Percentiles rank a stretch among this genome's conserved stretches.
Evolutionary conservation across 2,329 filamentous ascomycete genomes (phyloP).

Genomic region (Clarireedia hainanense): DNA sequence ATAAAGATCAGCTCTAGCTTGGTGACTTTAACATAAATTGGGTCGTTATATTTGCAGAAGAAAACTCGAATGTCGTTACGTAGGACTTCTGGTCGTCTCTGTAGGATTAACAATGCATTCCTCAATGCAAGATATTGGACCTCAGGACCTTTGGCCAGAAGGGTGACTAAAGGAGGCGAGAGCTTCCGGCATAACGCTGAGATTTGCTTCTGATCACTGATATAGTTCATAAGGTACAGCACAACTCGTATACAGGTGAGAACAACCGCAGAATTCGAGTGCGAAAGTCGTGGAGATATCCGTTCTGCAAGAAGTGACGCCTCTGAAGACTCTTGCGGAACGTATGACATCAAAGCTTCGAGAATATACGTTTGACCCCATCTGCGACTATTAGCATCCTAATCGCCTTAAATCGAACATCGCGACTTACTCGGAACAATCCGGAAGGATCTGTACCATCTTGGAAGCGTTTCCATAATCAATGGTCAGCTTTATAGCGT

Average conservation of each 20-base stretch:
- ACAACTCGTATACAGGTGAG: constrained; percentile 94
- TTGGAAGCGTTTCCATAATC: constrained; percentile 97
- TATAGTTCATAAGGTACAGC: constrained; percentile 98
- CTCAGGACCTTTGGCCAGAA: constrained; percentile 92
- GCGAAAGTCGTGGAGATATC: constrained; percentile 89
- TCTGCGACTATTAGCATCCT: constrained; percentile 38
- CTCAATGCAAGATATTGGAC: constrained; percentile 95
- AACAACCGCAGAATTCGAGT: constrained; percentile 94
- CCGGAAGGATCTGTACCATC: constrained; percentile 90
- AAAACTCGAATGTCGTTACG: constrained; percentile 97
- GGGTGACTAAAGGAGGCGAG: constrained; percentile 87
- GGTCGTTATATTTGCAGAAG: constrained; percentile 99
- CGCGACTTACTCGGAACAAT: constrained; percentile 81
- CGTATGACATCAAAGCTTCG: constrained; percentile 95
- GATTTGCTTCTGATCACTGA: constrained; percentile 83
- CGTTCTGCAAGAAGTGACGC: constrained; percentile 85
- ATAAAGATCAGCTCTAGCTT: constrained; percentile 99
- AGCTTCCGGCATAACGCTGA: constrained; percentile 82
- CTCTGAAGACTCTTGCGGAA: constrained; percentile 84
- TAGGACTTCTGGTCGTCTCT: constrained; percentile 84
- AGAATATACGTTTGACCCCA: constrained; percentile 99
- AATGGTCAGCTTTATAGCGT: constrained; percentile 95
- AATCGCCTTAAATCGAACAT: neutral
- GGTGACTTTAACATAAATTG: constrained; percentile 98
- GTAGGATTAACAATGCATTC: constrained; percentile 89